These are phyloP conservation scores for Phragmites australis DNA, from an alignment of 176 grass and related monocot genomes.

Conservation along the genomic window DNA sequence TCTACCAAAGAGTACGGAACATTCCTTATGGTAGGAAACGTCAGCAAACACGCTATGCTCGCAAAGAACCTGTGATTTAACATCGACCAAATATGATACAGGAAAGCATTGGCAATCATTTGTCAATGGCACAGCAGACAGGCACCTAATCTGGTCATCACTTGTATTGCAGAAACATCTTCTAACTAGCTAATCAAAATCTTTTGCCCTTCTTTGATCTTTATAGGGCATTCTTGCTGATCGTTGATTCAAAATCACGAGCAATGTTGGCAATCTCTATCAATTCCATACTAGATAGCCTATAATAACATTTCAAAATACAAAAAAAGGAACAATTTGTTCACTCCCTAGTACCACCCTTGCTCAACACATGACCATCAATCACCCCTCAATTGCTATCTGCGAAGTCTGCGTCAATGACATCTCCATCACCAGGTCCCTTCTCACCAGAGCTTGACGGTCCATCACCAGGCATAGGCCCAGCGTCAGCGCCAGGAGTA, in stretches of 20 bases:
- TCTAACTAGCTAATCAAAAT: slow-evolving; percentile 33
- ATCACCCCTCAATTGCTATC: slow-evolving; percentile 69
- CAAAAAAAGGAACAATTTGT: slow-evolving; percentile 39
- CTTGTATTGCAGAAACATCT: neutral
- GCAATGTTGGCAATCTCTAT: slow-evolving; percentile 18
- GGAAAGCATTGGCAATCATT: no score
- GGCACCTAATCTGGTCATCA: neutral
- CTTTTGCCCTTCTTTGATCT: slow-evolving; percentile 8
- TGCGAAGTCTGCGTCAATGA: slow-evolving; percentile 92
- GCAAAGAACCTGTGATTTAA: no score
- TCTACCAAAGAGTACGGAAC: no score
- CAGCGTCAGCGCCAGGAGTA: slow-evolving; percentile 57
- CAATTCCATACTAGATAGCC: slow-evolving; percentile 27
- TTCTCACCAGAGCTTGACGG: slow-evolving; percentile 38
- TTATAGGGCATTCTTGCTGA: slow-evolving; percentile 14
- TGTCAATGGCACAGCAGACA: neutral
- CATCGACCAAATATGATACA: no score
- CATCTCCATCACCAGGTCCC: slow-evolving; percentile 68
- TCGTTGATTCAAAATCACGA: slow-evolving; percentile 30
- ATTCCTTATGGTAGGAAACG: no score
- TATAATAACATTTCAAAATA: slow-evolving; percentile 36
- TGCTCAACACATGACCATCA: slow-evolving; percentile 1
- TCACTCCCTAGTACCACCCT: slow-evolving; percentile 20
- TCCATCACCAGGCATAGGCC: slow-evolving; percentile 50
- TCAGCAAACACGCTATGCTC: no score